Evolutionary conservation across 2,329 filamentous ascomycete genomes (phyloP).

Genomic region (Aspergillus uvarum): DNA sequence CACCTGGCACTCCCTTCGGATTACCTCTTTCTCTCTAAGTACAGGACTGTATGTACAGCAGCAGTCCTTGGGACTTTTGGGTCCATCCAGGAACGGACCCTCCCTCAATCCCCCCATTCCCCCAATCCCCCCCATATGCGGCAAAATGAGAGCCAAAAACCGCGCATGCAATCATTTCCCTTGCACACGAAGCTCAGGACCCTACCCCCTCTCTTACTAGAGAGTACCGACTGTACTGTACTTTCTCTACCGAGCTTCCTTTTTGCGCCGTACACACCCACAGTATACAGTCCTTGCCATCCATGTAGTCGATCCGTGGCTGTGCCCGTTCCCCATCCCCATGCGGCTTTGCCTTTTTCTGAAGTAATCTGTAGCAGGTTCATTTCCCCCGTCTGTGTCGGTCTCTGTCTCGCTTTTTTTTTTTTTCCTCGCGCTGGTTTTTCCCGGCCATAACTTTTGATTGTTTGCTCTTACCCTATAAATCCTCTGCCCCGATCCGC

Average conservation of each 20-base stretch:
- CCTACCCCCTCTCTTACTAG: neutral
- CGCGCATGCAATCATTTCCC: neutral
- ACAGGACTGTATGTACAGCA: too few relatives aligned
- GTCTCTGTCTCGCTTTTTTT: too few relatives aligned
- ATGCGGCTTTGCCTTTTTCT: neutral
- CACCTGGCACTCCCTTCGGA: neutral
- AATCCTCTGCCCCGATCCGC: constrained; percentile 16
- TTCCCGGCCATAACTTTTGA: constrained; percentile 7
- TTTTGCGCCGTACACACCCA: neutral
- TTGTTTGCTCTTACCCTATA: constrained; percentile 18
- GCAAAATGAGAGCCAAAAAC: neutral
- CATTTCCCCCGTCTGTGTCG: neutral
- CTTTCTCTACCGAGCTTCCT: neutral
- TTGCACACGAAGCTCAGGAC: neutral
- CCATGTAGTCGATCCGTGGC: constrained; percentile 19
- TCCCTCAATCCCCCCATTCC: too few relatives aligned
- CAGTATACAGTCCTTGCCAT: constrained; percentile 2
- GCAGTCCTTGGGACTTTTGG: neutral
- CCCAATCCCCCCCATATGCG: neutral
- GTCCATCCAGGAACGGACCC: neutral
- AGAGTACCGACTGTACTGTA: too few relatives aligned
- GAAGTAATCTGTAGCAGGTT: neutral
- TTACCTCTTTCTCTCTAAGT: neutral
- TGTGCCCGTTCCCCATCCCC: constrained; percentile 6
- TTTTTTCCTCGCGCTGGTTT: constrained; percentile 14